A percentile compares a stretch with the other conserved stretches of the same genome.
Evolutionary conservation across 257 asterid genomes (phyloP).

Genomic region (Osmanthus fragrans): DNA sequence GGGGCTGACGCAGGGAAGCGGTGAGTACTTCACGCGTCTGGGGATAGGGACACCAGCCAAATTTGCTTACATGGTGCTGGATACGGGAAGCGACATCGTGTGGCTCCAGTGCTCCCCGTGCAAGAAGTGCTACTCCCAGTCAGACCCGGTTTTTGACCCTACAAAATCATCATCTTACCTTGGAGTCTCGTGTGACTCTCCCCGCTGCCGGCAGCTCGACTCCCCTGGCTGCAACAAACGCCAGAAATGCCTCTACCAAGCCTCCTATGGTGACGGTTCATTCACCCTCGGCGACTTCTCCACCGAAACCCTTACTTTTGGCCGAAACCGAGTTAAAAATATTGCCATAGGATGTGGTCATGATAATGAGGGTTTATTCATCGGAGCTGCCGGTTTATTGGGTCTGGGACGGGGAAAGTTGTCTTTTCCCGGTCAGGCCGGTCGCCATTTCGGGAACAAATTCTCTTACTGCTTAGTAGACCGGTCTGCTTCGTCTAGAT

Average conservation of each 20-base stretch:
- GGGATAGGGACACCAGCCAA: constrained; percentile 81
- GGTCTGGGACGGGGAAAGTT: constrained; percentile 85
- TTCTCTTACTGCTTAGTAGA: constrained; percentile 85
- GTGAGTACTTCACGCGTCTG: constrained; percentile 94
- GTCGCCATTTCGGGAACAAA: constrained; percentile 54
- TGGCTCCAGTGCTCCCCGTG: constrained; percentile 95
- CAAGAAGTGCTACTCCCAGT: constrained; percentile 65
- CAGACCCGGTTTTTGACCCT: constrained; percentile 87
- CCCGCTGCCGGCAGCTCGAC: constrained; percentile 67
- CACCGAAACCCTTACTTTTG: constrained; percentile 79
- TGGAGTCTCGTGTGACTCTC: constrained; percentile 56
- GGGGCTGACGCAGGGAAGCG: constrained; percentile 82
- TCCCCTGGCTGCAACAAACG: constrained; percentile 65
- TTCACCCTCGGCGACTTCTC: constrained; percentile 83
- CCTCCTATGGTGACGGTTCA: constrained; percentile 87
- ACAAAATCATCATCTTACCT: constrained; percentile 45
- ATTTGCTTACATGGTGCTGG: constrained; percentile 71
- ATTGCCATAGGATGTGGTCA: constrained; percentile 87
- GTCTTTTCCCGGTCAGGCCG: constrained; percentile 73
- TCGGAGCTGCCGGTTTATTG: constrained; percentile 82
- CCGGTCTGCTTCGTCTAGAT: constrained; percentile 58
- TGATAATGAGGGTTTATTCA: constrained; percentile 79
- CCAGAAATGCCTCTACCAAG: constrained; percentile 70
- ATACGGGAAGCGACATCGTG: constrained; percentile 87
- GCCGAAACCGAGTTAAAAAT: constrained; percentile 41